A percentile compares a stretch with the other conserved stretches of the same genome.
Evolutionary conservation across 2,329 filamentous ascomycete species (phyloP).

Genomic region (Cadophora gregata): DNA sequence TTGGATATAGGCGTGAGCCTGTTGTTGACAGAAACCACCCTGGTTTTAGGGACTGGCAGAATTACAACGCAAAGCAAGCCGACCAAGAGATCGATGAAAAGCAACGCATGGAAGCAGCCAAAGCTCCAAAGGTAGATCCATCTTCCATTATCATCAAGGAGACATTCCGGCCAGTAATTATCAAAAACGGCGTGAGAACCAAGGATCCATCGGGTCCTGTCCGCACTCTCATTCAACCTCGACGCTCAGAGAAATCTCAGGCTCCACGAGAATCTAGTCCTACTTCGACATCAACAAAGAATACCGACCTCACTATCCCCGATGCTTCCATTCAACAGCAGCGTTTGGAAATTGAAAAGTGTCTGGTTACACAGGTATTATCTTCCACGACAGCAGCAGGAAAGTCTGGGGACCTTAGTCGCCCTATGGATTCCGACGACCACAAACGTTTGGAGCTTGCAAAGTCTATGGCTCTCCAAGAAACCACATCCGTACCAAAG

Average conservation of each 20-base stretch:
- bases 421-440: no score
- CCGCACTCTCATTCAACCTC: neutral
- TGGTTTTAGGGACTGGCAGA: conserved; percentile 16
- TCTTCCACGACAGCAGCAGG: no score
- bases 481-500: no score
- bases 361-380: no score
- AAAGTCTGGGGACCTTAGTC: no score
- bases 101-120: conserved; percentile 10
- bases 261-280: neutral
- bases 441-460: no score
- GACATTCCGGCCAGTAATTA: conserved; percentile 4
- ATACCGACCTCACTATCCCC: no score
- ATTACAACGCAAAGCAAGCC: conserved; percentile 29
- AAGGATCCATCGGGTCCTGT: neutral
- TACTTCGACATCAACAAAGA: neutral
- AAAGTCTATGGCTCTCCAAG: no score
- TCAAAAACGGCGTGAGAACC: conserved; percentile 10
- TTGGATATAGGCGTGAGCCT: neutral
- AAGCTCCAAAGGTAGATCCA: conserved; percentile 1
- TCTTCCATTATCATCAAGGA: conserved; percentile 6
- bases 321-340: neutral
- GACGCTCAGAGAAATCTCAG: neutral
- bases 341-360: no score
- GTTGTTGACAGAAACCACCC: neutral
- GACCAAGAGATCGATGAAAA: conserved; percentile 23